phyloP scores from a whole-genome alignment of 2,329 filamentous ascomycete genomes.

The Xylariaceae sp. region DNA sequence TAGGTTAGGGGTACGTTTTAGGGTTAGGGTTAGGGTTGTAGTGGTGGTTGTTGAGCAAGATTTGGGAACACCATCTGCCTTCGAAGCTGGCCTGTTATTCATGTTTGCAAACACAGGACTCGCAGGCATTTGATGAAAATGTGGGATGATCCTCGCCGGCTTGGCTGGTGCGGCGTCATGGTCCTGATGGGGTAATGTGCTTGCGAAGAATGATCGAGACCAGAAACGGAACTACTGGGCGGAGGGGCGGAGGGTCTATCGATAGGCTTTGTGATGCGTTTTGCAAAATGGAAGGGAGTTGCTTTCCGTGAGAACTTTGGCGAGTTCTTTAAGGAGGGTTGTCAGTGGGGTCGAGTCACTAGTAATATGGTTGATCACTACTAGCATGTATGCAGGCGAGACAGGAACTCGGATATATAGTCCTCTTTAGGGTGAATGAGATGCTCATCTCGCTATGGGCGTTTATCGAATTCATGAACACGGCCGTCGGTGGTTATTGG shows the following conservation, averaged over 20 bases:
- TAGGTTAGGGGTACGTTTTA: too few relatives aligned
- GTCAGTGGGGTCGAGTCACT: not conserved
- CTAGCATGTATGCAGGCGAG: not conserved
- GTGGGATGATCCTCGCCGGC: not conserved
- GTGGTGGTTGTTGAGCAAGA: too few relatives aligned
- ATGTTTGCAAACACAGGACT: not conserved
- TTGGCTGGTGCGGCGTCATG: not conserved
- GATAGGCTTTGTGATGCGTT: not conserved
- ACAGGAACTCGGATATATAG: not conserved
- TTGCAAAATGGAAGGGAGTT: not conserved
- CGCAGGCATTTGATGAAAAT: not conserved
- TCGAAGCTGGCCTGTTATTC: too few relatives aligned
- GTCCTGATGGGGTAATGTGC: not conserved
- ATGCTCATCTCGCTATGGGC: not conserved
- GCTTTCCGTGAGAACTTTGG: not conserved
- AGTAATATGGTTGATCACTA: not conserved
- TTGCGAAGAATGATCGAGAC: not conserved
- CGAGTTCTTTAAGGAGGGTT: not conserved
- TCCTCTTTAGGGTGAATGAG: not conserved
- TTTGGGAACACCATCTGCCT: too few relatives aligned
- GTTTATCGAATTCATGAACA: not conserved
- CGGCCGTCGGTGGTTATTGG: not conserved
- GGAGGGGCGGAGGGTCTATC: not conserved
- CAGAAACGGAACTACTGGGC: not conserved
- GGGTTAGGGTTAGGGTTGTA: too few relatives aligned